Conservation (phyloP, 441 rosid species). For the Adansonia gregorii region DNA sequence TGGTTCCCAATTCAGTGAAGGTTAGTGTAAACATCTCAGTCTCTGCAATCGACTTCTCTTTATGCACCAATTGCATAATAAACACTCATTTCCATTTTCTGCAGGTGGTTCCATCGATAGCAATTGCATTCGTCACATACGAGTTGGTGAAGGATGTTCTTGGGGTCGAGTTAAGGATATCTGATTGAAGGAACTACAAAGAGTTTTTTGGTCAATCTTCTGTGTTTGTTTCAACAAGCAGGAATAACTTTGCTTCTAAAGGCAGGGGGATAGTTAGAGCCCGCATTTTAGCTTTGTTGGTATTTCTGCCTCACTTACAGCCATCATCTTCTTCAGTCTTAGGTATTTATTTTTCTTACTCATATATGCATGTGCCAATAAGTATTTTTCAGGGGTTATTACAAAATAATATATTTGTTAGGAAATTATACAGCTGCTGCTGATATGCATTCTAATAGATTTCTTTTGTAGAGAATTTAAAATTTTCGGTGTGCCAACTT, state of each 20-base stretch:
- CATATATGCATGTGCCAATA: slow-evolving; percentile 38
- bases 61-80: background rate
- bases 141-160: slow-evolving; percentile 84
- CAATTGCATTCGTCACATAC: slow-evolving; percentile 92
- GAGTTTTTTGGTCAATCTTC: slow-evolving; percentile 14
- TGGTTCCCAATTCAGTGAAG: slow-evolving; percentile 93
- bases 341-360: slow-evolving; percentile 29
- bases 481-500: slow-evolving; percentile 11
- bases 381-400: slow-evolving; percentile 23
- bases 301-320: slow-evolving; percentile 18
- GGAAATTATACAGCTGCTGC: slow-evolving; percentile 21
- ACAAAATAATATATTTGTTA: slow-evolving; percentile 23
- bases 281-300: slow-evolving; percentile 13
- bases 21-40: slow-evolving; percentile 38
- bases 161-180: slow-evolving; percentile 89
- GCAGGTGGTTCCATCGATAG: slow-evolving; percentile 93
- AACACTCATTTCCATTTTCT: background rate
- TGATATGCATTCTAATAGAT: slow-evolving; percentile 27
- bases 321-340: slow-evolving; percentile 28
- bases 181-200: slow-evolving; percentile 53
- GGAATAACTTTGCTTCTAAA: slow-evolving; percentile 18
- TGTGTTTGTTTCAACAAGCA: slow-evolving; percentile 14
- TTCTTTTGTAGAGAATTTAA: slow-evolving; percentile 10
- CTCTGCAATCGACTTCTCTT: background rate
- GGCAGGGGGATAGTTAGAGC: slow-evolving; percentile 28